These are phyloP conservation scores for Cladosporium oxysporum DNA, from an alignment of 2,329 filamentous ascomycete species.

Conservation along the genomic window DNA sequence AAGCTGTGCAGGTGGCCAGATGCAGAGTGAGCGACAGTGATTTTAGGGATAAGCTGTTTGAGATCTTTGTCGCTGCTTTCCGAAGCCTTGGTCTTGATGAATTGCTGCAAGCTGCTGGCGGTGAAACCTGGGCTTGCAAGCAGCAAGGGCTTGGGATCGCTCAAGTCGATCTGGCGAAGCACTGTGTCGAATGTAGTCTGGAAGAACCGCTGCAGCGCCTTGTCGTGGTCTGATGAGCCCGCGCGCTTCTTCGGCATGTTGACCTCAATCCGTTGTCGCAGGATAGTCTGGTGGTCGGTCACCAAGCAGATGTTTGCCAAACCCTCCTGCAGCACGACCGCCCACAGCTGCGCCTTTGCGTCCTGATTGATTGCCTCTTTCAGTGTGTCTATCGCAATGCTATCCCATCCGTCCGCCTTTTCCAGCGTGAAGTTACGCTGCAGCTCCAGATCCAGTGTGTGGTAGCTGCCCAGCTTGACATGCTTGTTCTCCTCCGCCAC, in stretches of 20 bases:
- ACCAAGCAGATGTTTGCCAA: conserved; percentile 81
- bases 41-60: conserved; percentile 61
- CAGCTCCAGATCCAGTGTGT: conserved; percentile 81
- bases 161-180: conserved; percentile 75
- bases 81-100: conserved; percentile 63
- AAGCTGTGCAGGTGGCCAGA: conserved; percentile 85
- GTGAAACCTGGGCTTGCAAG: conserved; percentile 89
- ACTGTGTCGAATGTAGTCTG: conserved; percentile 74
- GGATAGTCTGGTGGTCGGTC: conserved; percentile 74
- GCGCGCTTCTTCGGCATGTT: conserved; percentile 68
- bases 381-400: conserved; percentile 76
- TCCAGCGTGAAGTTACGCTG: conserved; percentile 84
- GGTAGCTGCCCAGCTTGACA: conserved; percentile 67
- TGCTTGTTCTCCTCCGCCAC: conserved; percentile 67
- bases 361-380: conserved; percentile 77
- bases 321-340: conserved; percentile 91
- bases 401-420: conserved; percentile 87
- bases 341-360: conserved; percentile 78
- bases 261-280: conserved; percentile 70
- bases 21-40: conserved; percentile 76
- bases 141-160: conserved; percentile 69
- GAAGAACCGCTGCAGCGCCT: conserved; percentile 66
- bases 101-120: conserved; percentile 76
- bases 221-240: conserved; percentile 63
- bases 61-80: conserved; percentile 73